Percentiles rank a stretch among this genome's conserved stretches.
These are phyloP conservation scores for Geotrichum armillariae DNA, from an alignment of 1,139 yeast genomes.

Conservation along the genomic window DNA sequence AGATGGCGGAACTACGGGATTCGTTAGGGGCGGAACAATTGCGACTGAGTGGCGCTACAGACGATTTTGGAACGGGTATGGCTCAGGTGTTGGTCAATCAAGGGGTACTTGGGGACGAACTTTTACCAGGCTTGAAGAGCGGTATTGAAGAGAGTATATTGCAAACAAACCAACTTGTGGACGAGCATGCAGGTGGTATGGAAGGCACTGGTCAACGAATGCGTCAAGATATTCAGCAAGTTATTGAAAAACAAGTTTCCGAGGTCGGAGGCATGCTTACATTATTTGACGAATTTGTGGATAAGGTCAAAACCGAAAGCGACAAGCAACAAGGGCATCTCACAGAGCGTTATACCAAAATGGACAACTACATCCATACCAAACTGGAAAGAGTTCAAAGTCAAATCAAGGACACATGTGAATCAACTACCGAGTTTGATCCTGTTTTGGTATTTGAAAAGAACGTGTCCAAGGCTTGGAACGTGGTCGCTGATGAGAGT, in stretches of 20 bases:
- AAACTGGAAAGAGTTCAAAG: neutral
- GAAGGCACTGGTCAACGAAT: neutral
- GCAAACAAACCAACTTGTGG: neutral
- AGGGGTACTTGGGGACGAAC: neutral
- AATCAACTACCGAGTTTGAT: neutral
- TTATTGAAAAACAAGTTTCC: neutral
- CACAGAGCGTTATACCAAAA: neutral
- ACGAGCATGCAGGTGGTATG: neutral
- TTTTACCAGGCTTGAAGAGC: neutral
- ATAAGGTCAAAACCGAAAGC: neutral
- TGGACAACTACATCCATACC: neutral
- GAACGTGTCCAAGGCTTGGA: neutral
- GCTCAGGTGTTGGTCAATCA: neutral
- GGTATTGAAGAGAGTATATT: neutral
- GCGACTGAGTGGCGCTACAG: conserved; percentile 2
- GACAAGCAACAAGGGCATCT: neutral
- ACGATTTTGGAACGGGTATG: conserved; percentile 3
- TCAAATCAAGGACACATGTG: neutral
- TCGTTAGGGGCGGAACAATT: neutral
- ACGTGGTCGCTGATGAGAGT: neutral
- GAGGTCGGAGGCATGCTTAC: conserved; percentile 5
- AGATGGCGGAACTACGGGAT: conserved; percentile 4
- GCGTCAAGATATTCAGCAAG: conserved; percentile 6
- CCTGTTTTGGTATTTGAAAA: neutral
- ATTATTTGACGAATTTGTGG: conserved; percentile 1